These are phyloP conservation scores for Leccinum pellstonianum DNA, from an alignment of 768 basidiomycete genomes.

Conservation along the genomic window DNA sequence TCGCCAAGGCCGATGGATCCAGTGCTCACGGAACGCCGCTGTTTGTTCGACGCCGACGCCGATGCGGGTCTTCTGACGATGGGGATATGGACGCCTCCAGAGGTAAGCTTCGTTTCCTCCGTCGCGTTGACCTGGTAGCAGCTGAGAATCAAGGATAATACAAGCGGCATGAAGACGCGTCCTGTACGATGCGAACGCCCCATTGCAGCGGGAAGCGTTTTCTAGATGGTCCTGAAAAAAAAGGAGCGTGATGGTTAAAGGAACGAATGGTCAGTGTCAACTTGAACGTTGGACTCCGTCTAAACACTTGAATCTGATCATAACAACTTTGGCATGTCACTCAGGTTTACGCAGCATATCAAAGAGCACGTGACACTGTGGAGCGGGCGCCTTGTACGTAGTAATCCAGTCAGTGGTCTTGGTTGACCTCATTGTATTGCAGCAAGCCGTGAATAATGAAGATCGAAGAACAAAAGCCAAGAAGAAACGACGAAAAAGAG, in stretches of 20 bases:
- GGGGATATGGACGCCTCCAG: slow-evolving; percentile 27
- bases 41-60: neutral
- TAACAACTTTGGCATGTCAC: slow-evolving; percentile 4
- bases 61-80: slow-evolving; percentile 9
- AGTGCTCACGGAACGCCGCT: slow-evolving; percentile 18
- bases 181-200: slow-evolving; percentile 1
- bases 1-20: slow-evolving; percentile 58
- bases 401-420: neutral
- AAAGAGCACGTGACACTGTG: slow-evolving; percentile 12
- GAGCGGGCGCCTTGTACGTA: neutral
- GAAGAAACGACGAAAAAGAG: neutral
- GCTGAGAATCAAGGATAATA: slow-evolving; percentile 1
- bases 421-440: slow-evolving; percentile 1
- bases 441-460: neutral
- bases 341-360: neutral
- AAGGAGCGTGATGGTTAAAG: neutral
- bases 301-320: neutral
- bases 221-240: neutral
- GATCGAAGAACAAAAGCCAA: neutral
- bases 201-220: slow-evolving; percentile 11
- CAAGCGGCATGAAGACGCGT: slow-evolving; percentile 8
- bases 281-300: neutral
- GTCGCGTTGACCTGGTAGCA: neutral
- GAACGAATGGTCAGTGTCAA: neutral
- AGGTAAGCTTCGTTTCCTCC: slow-evolving; percentile 5